phyloP scores from a whole-genome alignment of 2,329 filamentous ascomycete species.

The Chalara sp. region DNA sequence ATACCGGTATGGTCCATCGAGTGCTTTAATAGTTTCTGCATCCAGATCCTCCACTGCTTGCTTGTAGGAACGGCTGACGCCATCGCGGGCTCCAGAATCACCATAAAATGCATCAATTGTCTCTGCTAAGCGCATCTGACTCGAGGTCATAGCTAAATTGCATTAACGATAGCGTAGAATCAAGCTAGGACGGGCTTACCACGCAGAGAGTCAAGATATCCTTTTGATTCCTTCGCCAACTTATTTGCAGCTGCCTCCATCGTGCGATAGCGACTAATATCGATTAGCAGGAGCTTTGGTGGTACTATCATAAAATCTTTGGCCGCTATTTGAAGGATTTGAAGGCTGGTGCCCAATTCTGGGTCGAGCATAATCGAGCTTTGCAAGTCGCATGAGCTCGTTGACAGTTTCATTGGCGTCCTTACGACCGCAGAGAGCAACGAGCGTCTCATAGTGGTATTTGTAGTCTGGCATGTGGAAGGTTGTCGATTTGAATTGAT shows the following conservation, averaged over 20 bases:
- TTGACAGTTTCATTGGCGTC: too few species aligned
- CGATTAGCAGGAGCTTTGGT: background rate
- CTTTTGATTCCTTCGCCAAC: constrained; percentile 95
- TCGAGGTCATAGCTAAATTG: constrained; percentile 84
- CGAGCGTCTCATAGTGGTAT: too few species aligned
- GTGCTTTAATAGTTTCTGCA: constrained; percentile 94
- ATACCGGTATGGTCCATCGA: constrained; percentile 89
- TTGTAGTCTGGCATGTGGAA: too few species aligned
- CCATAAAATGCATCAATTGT: constrained; percentile 99
- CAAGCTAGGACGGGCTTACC: constrained; percentile 39
- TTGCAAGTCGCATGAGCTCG: too few species aligned
- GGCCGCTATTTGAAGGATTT: too few species aligned
- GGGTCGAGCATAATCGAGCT: too few species aligned
- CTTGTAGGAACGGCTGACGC: constrained; percentile 94
- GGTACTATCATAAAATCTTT: too few species aligned
- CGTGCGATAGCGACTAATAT: constrained; percentile 77
- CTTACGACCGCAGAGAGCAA: too few species aligned
- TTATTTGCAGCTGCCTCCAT: constrained; percentile 93
- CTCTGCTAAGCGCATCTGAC: constrained; percentile 98
- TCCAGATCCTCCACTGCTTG: constrained; percentile 97
- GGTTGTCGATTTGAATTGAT: too few species aligned
- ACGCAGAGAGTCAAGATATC: constrained; percentile 92
- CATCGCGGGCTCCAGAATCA: constrained; percentile 88
- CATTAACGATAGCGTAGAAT: constrained; percentile 7
- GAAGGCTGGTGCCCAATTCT: too few species aligned